phyloP scores from a whole-genome alignment of 257 asterid genomes.

The Fraxinus quadrangulata region DNA sequence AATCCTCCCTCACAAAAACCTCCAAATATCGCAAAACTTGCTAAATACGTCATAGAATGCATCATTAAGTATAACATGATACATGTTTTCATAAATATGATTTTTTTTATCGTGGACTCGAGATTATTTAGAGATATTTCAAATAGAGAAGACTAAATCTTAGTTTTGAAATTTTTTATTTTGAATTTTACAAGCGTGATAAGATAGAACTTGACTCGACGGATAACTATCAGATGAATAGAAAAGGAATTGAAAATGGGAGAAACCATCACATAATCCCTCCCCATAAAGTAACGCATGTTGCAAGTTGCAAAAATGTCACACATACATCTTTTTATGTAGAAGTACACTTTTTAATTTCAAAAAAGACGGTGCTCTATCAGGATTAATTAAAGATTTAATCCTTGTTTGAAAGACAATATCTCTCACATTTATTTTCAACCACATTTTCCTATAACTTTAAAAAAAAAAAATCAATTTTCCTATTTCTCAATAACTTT shows the following conservation, averaged over 20 bases:
- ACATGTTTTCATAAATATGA: neutral
- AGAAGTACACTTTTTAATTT: too few species aligned
- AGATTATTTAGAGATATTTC: too few species aligned
- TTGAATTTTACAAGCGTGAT: neutral
- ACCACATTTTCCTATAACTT: too few species aligned
- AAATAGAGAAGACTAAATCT: neutral
- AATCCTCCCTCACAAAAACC: neutral
- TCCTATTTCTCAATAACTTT: too few species aligned
- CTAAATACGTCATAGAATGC: neutral
- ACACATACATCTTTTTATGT: neutral
- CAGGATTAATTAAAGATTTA: too few species aligned
- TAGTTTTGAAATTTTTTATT: neutral
- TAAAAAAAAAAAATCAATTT: too few species aligned
- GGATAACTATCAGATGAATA: neutral
- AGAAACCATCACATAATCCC: neutral
- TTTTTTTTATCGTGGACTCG: too few species aligned
- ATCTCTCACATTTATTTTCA: too few species aligned
- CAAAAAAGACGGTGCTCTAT: too few species aligned
- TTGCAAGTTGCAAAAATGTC: neutral
- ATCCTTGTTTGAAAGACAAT: too few species aligned
- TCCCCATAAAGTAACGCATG: neutral
- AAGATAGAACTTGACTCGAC: neutral
- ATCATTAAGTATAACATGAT: neutral
- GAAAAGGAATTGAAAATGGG: neutral
- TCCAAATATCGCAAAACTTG: neutral